Evolutionary conservation across 129 eudicot species (phyloP), one percentile per base, ranked within the genome.

Genomic region (Helichrysum umbraculigerum): DNA sequence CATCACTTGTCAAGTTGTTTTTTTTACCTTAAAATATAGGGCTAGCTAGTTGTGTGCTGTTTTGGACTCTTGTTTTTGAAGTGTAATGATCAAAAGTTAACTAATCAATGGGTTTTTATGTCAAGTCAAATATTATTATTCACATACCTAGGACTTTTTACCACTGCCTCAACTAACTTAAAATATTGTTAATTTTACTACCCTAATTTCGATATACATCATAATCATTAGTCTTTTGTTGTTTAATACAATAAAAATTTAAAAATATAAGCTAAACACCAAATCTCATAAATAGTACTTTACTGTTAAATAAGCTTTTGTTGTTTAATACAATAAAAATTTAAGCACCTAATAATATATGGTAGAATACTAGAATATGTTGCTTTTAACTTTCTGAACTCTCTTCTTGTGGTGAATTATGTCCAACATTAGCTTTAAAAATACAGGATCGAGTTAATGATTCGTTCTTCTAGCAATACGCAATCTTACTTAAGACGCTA

Each of bases 101-200:
- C 62, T 19, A 78, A 69, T 59, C n/a, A 32, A 44, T 47, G 32
- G 41, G 61, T 41, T 74, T 41, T 74, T 12, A 74, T 57, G 71
- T 63, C 71, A 75, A 51, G 21, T 41, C 8, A 35, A 67, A 14
- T 67, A 56, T 52, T 61, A 74, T 39, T 42, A 42, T 34, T 2
- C 33, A n/a, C 44, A 17, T 21, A 12, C 29, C 28, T 70, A 10
- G 51, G 35, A 52, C 54, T 19, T 59, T 16, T 59, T 16, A 22
- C 69, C 42, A 47, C 64, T 64, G 15, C 50, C 70, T 74, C 61
- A 28, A 32, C 51, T 21, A 72, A 34, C 61, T 61, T 21, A 21
- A 16, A 21, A 16, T 15, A 29, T 63, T 5, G 30, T 30, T 25
- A 25, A 25, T 25, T 25, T 63, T 21, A 16, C 19, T 54, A 16